Conservation (phyloP, 352 stramenopile species). For the Globisporangium takayamanum region DNA sequence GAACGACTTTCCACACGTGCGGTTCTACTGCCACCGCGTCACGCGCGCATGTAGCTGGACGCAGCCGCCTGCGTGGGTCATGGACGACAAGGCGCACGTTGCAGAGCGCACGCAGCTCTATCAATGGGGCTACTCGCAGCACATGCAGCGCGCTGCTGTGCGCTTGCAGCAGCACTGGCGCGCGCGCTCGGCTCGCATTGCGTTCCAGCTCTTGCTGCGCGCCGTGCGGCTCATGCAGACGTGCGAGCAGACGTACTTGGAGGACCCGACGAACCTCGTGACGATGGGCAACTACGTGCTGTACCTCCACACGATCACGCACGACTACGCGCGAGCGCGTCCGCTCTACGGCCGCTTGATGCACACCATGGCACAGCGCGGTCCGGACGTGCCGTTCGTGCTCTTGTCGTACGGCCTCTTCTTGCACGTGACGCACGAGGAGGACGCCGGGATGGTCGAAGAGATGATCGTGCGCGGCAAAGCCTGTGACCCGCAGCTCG, state of each 20-base stretch:
- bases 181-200: slow-evolving; percentile 40
- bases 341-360: slow-evolving; percentile 61
- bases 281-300: slow-evolving; percentile 83
- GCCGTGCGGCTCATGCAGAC: slow-evolving; percentile 63
- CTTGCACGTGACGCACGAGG: slow-evolving; percentile 63
- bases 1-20: slow-evolving; percentile 36
- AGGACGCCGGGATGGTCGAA: slow-evolving; percentile 52
- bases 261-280: slow-evolving; percentile 64
- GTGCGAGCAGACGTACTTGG: slow-evolving; percentile 65
- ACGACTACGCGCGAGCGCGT: slow-evolving; percentile 75
- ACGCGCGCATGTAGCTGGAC: slow-evolving; percentile 64
- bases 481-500: slow-evolving; percentile 37
- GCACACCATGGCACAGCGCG: slow-evolving; percentile 69
- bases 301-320: slow-evolving; percentile 64
- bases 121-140: slow-evolving; percentile 59
- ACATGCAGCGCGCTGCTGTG: slow-evolving; percentile 42
- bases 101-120: slow-evolving; percentile 45
- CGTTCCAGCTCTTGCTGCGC: slow-evolving; percentile 54
- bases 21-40: slow-evolving; percentile 71
- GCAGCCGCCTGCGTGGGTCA: slow-evolving; percentile 50
- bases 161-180: slow-evolving; percentile 52
- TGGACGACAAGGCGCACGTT: slow-evolving; percentile 34
- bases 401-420: slow-evolving; percentile 73
- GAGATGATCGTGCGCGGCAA: slow-evolving; percentile 65
- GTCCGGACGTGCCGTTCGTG: slow-evolving; percentile 75